Conservation (phyloP, 2,329 filamentous ascomycete species). For the Arthrobotrys megalospora region DNA sequence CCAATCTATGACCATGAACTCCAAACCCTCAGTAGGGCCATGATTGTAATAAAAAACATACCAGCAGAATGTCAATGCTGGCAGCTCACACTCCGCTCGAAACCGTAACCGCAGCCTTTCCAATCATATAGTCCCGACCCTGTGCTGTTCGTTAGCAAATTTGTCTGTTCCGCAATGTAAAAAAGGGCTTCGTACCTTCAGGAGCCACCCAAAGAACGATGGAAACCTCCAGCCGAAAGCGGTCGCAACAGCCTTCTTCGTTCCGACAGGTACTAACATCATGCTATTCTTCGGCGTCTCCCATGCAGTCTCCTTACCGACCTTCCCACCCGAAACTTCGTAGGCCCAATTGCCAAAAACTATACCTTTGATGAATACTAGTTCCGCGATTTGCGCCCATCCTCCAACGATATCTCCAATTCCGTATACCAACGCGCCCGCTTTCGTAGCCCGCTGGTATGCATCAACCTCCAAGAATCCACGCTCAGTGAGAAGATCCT, state of each 20-base stretch:
- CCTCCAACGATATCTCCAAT: slow-evolving; percentile 57
- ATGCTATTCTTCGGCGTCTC: slow-evolving; percentile 49
- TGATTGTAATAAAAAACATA: slow-evolving; percentile 4
- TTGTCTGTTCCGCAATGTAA: neutral
- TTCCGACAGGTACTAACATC: slow-evolving; percentile 55
- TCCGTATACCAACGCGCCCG: slow-evolving; percentile 46
- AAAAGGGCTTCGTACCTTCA: slow-evolving; percentile 34
- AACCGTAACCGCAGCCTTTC: slow-evolving; percentile 29
- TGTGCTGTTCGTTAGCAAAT: neutral
- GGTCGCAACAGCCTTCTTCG: slow-evolving; percentile 48
- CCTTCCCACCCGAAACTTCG: slow-evolving; percentile 49
- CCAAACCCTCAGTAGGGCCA: slow-evolving; percentile 30
- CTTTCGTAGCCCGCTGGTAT: slow-evolving; percentile 52
- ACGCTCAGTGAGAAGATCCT: slow-evolving; percentile 37
- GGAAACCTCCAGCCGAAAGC: slow-evolving; percentile 58
- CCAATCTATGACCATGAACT: slow-evolving; percentile 3
- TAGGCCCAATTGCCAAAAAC: slow-evolving; percentile 50
- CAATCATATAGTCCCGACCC: slow-evolving; percentile 56
- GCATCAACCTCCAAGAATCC: slow-evolving; percentile 54
- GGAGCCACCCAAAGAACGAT: slow-evolving; percentile 45
- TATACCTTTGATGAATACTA: slow-evolving; percentile 43
- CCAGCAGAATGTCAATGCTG: neutral
- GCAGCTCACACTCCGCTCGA: slow-evolving; percentile 20
- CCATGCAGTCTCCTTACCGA: slow-evolving; percentile 53
- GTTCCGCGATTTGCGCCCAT: slow-evolving; percentile 51